A percentile compares a stretch with the other conserved stretches of the same genome.
Conservation (phyloP, 2,329 filamentous ascomycete genomes). For the Trichoderma atroviride region DNA sequence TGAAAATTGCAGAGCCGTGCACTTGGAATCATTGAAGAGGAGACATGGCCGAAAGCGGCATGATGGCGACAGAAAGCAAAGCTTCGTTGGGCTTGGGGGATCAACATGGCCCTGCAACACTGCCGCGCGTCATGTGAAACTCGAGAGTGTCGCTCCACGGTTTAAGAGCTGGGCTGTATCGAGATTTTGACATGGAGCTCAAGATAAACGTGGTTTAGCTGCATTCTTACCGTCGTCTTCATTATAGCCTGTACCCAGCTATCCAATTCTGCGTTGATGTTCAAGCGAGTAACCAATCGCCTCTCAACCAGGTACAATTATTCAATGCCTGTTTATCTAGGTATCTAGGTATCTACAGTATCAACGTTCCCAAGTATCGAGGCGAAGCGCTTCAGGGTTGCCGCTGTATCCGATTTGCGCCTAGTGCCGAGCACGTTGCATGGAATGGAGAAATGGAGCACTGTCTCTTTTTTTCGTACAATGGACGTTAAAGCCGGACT, state of each 20-base stretch:
- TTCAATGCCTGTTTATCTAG: too few species aligned
- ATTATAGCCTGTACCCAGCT: too few species aligned
- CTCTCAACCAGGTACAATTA: too few species aligned
- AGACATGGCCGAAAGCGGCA: not conserved
- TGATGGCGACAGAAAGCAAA: not conserved
- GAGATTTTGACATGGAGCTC: not conserved
- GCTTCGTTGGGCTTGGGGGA: not conserved
- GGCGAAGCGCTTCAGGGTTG: not conserved
- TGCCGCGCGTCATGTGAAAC: not conserved
- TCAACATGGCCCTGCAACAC: not conserved
- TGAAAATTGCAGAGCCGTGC: not conserved
- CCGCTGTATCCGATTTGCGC: slow-evolving; percentile 3
- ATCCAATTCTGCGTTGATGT: too few species aligned
- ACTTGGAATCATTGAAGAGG: not conserved
- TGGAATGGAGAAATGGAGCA: not conserved
- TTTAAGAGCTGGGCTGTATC: slow-evolving; percentile 11
- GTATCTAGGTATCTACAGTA: too few species aligned
- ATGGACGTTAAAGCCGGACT: not conserved
- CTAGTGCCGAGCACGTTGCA: not conserved
- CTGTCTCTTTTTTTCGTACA: not conserved
- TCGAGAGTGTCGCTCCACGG: not conserved
- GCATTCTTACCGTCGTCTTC: not conserved
- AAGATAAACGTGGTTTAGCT: not conserved
- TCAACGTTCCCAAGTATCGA: too few species aligned
- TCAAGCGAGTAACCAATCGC: too few species aligned